Evolutionary conservation across 441 rosid species (phyloP).

Genomic region (Populus hybrid): DNA sequence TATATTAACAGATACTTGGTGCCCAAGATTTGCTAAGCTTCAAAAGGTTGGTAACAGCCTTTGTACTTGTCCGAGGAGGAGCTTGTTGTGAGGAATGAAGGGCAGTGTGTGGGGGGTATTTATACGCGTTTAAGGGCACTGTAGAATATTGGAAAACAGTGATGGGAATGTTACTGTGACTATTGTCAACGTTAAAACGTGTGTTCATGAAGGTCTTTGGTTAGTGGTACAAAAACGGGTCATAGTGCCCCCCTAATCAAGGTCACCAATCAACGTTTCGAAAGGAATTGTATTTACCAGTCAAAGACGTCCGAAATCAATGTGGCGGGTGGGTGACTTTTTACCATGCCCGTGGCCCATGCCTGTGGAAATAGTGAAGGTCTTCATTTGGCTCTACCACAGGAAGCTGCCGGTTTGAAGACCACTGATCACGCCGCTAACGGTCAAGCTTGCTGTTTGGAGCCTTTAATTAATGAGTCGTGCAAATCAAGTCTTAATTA

Average conservation of each 20-base stretch:
- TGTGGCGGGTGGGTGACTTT: conserved; percentile 18
- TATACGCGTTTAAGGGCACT: conserved; percentile 18
- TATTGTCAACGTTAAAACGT: neutral
- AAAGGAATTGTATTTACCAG: neutral
- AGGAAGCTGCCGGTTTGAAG: neutral
- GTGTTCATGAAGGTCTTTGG: neutral
- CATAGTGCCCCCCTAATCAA: neutral
- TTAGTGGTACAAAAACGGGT: neutral
- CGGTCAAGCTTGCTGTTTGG: too few species aligned
- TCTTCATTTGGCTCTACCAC: neutral
- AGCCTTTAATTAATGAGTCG: too few species aligned
- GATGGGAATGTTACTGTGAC: neutral
- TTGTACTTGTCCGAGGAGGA: conserved; percentile 6
- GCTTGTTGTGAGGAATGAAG: conserved; percentile 7
- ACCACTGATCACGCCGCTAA: too few species aligned
- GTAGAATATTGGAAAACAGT: neutral
- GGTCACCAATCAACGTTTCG: neutral
- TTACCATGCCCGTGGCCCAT: too few species aligned
- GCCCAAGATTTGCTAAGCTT: neutral
- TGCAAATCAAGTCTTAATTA: too few species aligned
- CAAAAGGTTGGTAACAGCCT: neutral
- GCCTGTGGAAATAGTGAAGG: neutral
- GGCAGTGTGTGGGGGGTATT: neutral
- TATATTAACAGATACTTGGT: neutral
- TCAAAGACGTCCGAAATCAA: conserved; percentile 23